Evolutionary conservation across 2,329 filamentous ascomycete genomes (phyloP), one percentile per base, ranked within the genome.

Genomic region (Microsporum canis): DNA sequence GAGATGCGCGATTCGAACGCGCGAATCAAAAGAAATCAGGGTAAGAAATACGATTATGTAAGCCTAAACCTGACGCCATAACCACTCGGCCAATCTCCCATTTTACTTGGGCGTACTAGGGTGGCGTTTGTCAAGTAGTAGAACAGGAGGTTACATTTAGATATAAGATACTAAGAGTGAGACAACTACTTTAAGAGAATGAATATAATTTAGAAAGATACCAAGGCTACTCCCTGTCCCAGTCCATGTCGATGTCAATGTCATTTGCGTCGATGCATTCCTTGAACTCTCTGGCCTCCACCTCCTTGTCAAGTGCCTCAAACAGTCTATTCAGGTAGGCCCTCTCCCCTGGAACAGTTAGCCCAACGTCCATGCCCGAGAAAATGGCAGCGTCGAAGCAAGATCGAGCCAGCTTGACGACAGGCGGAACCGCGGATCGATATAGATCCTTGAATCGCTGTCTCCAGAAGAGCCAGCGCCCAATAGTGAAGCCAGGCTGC

Each of bases 51-150:
- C 53, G 51, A 38, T 57, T 41, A 57, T 36, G 39, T 57, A 57
- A 57, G 55, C 59, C 59, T 60, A 60, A 60, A 60, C 59, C 59
- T 60, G 49, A 49, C 59, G 59, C 59, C 59, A 60, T 60, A 60
- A 60, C 59, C 59, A 60, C 59, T 60, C 59, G 59, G 59, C 59
- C 59, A 60, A 60, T 49, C 59, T 56, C 59, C 59, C 58, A 53
- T 47, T 34, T 23, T 31, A 14, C 23, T 51, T 31, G 45, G 45
- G 23, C 23, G 2, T 27, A 31, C 14, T 29, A 10, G 8, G 45
- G 23, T 7, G 23, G 12, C 12, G 45, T 43, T 43, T 4, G 39
- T 6, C 1, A 43, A 43, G 39, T 43, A 43, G 10, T 43, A 43
- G n/a, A 5, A 6, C n/a, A 23, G 17, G 39, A 6, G 39, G 3